These are phyloP conservation scores for Dendrobium catenatum DNA, from an alignment of 106 monocot genomes.

Conservation along the genomic window DNA sequence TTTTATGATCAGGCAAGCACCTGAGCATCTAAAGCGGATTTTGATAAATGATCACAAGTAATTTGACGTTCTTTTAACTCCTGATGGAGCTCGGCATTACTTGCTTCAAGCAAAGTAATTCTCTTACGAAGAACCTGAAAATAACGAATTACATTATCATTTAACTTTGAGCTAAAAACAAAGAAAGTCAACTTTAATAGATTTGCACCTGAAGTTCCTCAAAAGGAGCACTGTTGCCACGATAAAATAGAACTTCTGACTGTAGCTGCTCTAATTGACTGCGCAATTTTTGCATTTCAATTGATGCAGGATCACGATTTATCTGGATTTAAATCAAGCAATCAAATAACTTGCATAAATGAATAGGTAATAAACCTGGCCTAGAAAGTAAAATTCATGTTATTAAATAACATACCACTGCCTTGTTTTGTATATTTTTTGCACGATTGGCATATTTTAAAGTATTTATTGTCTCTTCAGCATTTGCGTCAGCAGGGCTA, in stretches of 20 bases:
- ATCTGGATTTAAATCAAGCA: conserved; percentile 34
- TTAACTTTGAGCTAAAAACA: neutral
- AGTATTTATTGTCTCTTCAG: conserved; percentile 97
- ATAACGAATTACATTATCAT: neutral
- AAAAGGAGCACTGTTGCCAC: conserved; percentile 47
- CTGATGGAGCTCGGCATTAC: conserved; percentile 58
- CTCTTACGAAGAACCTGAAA: conserved; percentile 60
- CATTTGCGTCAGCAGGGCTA: conserved; percentile 93
- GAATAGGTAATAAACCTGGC: neutral
- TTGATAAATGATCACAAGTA: conserved; percentile 44
- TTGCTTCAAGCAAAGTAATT: conserved; percentile 65
- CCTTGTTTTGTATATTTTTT: conserved; percentile 95
- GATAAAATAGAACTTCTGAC: conserved; percentile 70
- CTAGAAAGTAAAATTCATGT: neutral
- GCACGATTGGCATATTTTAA: conserved; percentile 98
- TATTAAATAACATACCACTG: conserved; percentile 58
- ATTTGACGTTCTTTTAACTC: conserved; percentile 49
- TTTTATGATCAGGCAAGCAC: conserved; percentile 18
- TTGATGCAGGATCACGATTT: conserved; percentile 83
- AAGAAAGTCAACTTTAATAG: neutral
- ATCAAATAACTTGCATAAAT: neutral
- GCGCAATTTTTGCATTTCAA: conserved; percentile 87
- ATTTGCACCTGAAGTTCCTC: conserved; percentile 75
- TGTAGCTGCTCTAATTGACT: conserved; percentile 78
- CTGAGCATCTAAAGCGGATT: conserved; percentile 65